These are phyloP conservation scores for Penicillium odoratum DNA, from an alignment of 495 filamentous ascomycete genomes.

Conservation along the genomic window DNA sequence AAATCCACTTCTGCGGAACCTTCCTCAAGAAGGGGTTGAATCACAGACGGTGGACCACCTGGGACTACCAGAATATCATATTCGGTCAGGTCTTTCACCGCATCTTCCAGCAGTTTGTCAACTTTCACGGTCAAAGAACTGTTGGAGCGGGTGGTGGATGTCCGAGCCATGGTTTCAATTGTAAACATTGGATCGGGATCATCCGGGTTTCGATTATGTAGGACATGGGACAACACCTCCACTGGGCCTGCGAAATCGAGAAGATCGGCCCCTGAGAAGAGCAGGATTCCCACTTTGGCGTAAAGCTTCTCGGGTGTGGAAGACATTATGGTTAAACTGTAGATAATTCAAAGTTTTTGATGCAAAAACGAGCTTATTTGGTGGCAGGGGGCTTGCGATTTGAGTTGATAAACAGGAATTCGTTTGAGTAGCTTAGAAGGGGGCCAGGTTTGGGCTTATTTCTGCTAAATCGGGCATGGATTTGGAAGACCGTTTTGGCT, in stretches of 20 bases:
- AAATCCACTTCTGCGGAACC: slow-evolving; percentile 28
- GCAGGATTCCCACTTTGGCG: slow-evolving; percentile 38
- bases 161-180: slow-evolving; percentile 30
- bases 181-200: slow-evolving; percentile 32
- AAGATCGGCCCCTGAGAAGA: slow-evolving; percentile 50
- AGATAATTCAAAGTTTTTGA: not conserved
- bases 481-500: slow-evolving; percentile 6
- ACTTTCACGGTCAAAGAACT: slow-evolving; percentile 27
- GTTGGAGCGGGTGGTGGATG: slow-evolving; percentile 33
- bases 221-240: slow-evolving; percentile 49
- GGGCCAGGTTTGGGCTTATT: not conserved
- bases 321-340: slow-evolving; percentile 12
- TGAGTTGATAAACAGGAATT: not conserved
- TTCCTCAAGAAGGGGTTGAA: slow-evolving; percentile 23
- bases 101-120: slow-evolving; percentile 51
- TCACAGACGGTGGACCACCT: slow-evolving; percentile 37
- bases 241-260: slow-evolving; percentile 69
- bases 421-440: not conserved
- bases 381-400: slow-evolving; percentile 1
- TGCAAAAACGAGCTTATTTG: not conserved
- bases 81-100: slow-evolving; percentile 60
- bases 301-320: slow-evolving; percentile 12
- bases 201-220: slow-evolving; percentile 32
- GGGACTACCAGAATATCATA: slow-evolving; percentile 73
- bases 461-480: not conserved